Base-by-base conservation (phyloP, 1,284 basidiomycete genomes). In the Leccinum subrobustum region DNA sequence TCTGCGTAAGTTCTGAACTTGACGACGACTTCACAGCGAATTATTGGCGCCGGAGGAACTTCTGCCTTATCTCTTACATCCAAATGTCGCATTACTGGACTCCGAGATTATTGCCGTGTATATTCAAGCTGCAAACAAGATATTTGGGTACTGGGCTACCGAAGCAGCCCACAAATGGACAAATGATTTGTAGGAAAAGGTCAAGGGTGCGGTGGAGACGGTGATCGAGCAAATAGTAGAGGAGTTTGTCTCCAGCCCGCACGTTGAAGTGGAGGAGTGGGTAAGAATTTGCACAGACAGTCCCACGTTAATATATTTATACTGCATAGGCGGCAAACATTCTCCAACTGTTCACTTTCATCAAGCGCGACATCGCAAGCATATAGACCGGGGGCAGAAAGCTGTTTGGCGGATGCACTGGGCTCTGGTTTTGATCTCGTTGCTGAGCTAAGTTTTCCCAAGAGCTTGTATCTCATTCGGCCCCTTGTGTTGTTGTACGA, bases 221-320 rank as follows among this genome's bases (percentile, higher is more conserved):
- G 78, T 93, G 56, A 76, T 86, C 11, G 76, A 75, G 18, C 82
- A 85, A 12, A 73, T 25, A 25, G 25, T 92, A 57, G 71, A 77
- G 16, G 77, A 78, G 51, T 81, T 93, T 62, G 78, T 80, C 27
- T 74, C 78, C 3, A 86, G 80, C 68, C 75, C 83, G 3, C 83
- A 96, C 67, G 87, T 94, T 39, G 96, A 98, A 71, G 89, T 98
- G 12, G 93, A 95, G 75, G 95, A 98, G 75, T 81, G 96, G 68
- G 92, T 92, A 65, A 64, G 88, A 12, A 79, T n/a, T n/a, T 48
- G 53, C 7, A 23, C 60, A 57, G 47, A 27, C 52, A 18, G 27
- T 35, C 16, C 33, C n/a, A 9, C 54, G 33, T 37, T 48, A 29
- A 61, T n/a, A 57, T 37, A 25, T 44, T 47, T 52, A 61, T 59